Evolutionary conservation across 1,139 yeast species (phyloP), one percentile per base, ranked within the genome.

Genomic region (Arxiozyma heterogenica): DNA sequence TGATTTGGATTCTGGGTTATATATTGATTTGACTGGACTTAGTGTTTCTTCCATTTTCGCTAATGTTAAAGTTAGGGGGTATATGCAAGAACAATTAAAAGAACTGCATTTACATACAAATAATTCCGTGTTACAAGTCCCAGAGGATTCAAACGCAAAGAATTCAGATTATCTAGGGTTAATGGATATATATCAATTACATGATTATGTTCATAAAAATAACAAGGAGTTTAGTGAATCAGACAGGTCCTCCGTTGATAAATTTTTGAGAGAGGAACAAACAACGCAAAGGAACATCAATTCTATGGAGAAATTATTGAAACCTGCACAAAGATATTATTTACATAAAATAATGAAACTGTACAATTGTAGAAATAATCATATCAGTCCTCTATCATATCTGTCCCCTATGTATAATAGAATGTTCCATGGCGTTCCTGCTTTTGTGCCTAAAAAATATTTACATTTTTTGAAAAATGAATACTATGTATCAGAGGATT

Each of bases 1-100:
- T 55, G 95, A 88, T 67, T 73, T 83, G 11, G 86, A 84, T 58
- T 78, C 86, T 18, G 96, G 95, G 0, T 68, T 83, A 53, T 87
- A 84, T 65, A 79, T 88, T 53, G 96, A 87, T 69, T 78, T 81
- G 27, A 81, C 85, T 1, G 85, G 79, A 0, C 66, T 81, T 51
- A 75, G 81, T 22, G 71, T 68, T 3, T 60, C 68, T 23, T 57
- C 64, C 20, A 61, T 58, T 8, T 55, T 58, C 4, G 45, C 42
- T 1, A 49, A 48, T 6, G 41, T 44, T 17, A 44, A 48, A 27
- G 27, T 47, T 9, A 47, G 44, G 23, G 49, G 44, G 17, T 47
- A 48, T 38, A 18, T 47, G 49, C 45, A 44, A 44, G 44, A 23
- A 22, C 34, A 38, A 21, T 39, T 12, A 12, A 49, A 44, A 43